phyloP scores from a whole-genome alignment of 2,329 filamentous ascomycete species.

The Fusarium hostae region DNA sequence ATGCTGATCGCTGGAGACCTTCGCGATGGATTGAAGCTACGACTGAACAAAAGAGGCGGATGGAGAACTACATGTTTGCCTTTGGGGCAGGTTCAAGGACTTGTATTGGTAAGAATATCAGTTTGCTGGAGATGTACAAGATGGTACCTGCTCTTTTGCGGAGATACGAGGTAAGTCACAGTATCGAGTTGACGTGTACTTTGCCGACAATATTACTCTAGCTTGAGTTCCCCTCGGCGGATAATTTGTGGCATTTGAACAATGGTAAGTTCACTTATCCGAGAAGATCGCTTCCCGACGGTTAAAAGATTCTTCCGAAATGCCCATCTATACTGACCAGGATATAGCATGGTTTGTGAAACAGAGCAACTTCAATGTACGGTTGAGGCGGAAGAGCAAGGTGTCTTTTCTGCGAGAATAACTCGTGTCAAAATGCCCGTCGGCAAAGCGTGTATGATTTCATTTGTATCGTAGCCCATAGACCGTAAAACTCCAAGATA shows the following conservation, averaged over 20 bases:
- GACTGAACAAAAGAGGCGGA: constrained; percentile 50
- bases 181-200: accelerated
- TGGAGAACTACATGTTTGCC: constrained; percentile 52
- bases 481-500: neutral
- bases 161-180: neutral
- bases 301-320: too few relatives aligned
- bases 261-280: neutral
- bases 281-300: too few relatives aligned
- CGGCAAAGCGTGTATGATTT: too few relatives aligned
- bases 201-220: neutral
- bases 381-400: neutral
- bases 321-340: too few relatives aligned
- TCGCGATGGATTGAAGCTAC: constrained; percentile 65
- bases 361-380: constrained; percentile 1
- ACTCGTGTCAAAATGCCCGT: too few relatives aligned
- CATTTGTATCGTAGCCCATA: too few relatives aligned
- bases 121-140: constrained; percentile 70
- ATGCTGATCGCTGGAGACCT: constrained; percentile 69
- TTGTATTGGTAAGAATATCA: constrained; percentile 75
- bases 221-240: neutral
- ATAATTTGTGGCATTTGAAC: neutral
- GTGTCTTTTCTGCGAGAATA: neutral
- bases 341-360: neutral
- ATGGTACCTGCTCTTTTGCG: constrained; percentile 56
- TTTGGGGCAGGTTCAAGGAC: constrained; percentile 77